A percentile compares a stretch with the other conserved stretches of the same genome.
Conservation (phyloP, 768 basidiomycete genomes). For the Kwoniella europaea region DNA sequence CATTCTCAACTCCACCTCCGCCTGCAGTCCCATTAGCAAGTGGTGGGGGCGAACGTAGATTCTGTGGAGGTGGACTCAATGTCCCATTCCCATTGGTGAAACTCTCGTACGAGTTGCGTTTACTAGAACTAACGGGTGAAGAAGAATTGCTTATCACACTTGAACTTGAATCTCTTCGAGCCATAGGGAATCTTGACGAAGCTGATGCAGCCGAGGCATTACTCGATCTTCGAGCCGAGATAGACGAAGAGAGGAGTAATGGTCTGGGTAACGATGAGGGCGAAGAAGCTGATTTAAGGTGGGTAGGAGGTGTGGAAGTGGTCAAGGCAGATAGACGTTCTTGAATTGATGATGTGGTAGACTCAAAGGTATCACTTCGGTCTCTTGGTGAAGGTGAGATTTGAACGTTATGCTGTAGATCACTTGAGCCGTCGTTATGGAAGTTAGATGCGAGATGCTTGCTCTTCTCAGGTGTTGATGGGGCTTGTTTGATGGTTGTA, state of each 20-base stretch:
- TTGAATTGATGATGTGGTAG: slow-evolving; percentile 16
- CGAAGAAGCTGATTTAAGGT: neutral
- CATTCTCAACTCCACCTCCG: neutral
- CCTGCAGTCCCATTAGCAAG: neutral
- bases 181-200: neutral
- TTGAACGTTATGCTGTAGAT: neutral
- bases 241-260: slow-evolving; percentile 12
- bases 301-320: slow-evolving; percentile 1
- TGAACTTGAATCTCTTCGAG: slow-evolving; percentile 12
- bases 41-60: slow-evolving; percentile 1
- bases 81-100: neutral
- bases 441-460: too few species aligned
- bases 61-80: slow-evolving; percentile 17
- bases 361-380: slow-evolving; percentile 15
- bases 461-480: neutral
- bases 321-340: slow-evolving; percentile 20
- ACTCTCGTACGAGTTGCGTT: neutral
- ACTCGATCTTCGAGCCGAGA: slow-evolving; percentile 16
- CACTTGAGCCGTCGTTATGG: neutral
- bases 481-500: neutral
- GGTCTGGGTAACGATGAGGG: slow-evolving; percentile 18
- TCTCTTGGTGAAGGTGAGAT: neutral
- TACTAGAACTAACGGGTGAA: slow-evolving; percentile 4
- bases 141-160: neutral
- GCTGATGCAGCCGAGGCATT: neutral